Percentiles rank a stretch among this genome's conserved stretches.
Evolutionary conservation across 179 eudicot genomes (phyloP).

Genomic region (Silene coronaria): DNA sequence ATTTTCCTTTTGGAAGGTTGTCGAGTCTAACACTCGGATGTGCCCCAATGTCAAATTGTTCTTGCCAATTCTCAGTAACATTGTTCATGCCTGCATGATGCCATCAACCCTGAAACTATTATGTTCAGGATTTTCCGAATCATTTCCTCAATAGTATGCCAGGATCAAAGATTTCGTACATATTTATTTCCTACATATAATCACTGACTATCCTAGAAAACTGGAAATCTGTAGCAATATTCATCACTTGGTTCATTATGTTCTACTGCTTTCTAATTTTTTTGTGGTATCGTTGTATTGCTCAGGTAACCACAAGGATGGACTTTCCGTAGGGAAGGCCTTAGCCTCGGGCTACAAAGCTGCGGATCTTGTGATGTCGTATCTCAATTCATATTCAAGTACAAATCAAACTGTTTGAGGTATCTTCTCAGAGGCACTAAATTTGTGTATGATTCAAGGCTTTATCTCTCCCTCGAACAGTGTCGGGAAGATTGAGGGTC

Average conservation of each 20-base stretch:
- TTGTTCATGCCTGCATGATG: background rate
- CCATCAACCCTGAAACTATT: background rate
- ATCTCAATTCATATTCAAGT: constrained; percentile 47
- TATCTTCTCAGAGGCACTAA: background rate
- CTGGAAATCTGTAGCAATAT: too few relatives aligned
- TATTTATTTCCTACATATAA: background rate
- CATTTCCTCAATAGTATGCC: background rate
- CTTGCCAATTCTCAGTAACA: background rate
- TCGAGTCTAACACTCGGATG: background rate
- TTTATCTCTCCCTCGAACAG: background rate
- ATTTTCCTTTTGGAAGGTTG: background rate
- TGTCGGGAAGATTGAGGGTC: background rate
- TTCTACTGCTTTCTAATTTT: background rate
- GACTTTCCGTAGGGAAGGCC: constrained; percentile 94
- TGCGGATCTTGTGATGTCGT: constrained; percentile 72
- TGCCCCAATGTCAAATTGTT: background rate
- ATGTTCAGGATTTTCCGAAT: background rate
- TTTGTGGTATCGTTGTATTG: background rate
- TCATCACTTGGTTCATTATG: too few relatives aligned
- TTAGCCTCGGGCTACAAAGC: constrained; percentile 79
- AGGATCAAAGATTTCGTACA: background rate
- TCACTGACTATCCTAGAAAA: too few relatives aligned
- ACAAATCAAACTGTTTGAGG: constrained; percentile 3
- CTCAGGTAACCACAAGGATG: constrained; percentile 86
- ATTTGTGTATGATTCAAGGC: background rate